Base-by-base conservation (phyloP, 139 green algal species). In the Axilococcus clingmanii region DNA sequence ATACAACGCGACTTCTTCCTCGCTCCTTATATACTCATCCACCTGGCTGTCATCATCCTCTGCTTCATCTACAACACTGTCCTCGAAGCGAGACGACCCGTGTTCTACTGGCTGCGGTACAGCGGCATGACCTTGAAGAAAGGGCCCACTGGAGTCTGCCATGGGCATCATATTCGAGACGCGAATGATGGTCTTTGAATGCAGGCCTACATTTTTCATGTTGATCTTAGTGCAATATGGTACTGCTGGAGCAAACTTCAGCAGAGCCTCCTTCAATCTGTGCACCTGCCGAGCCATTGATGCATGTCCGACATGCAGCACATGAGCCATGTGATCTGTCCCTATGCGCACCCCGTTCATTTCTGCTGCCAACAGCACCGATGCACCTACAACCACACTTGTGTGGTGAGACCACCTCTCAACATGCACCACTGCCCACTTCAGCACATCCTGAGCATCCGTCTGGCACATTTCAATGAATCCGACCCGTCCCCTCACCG, bases 261-360 rank as follows among this genome's bases (percentile, higher is more conserved):
- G 49, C 15, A 57, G 33, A 24, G 15, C 20, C 36, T 57, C 14
- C 23, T 46, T 44, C 6, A 57, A 29, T 23, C 17, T 15, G 22
- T 43, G 49, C 7, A 45, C 22, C 12, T 35, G 25, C 4, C 34
- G 25, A 5, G n/a, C 4, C 9, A 57, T n/a, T 32, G 49, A 16
- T 17, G 15, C 28, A 20, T 32, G 28, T n/a, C 49, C 24, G 12
- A 46, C 19, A 32, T 17, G 12, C 7, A 57, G 25, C 15, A 32
- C 12, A 32, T 42, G 28, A 9, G 49, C 49, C 14, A 45, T 32
- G 7, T 44, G 29, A 19, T 43, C 27, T 20, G 11, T n/a, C 35
- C 49, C 49, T 5, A 57, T 30, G 12, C 19, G 11, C 14, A 57
- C 24, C 16, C 20, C 17, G 33, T 57, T 57, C 49, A 42, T 57